Conservation (phyloP, 805 yeast genomes). For the Torulaspora franciscae region DNA sequence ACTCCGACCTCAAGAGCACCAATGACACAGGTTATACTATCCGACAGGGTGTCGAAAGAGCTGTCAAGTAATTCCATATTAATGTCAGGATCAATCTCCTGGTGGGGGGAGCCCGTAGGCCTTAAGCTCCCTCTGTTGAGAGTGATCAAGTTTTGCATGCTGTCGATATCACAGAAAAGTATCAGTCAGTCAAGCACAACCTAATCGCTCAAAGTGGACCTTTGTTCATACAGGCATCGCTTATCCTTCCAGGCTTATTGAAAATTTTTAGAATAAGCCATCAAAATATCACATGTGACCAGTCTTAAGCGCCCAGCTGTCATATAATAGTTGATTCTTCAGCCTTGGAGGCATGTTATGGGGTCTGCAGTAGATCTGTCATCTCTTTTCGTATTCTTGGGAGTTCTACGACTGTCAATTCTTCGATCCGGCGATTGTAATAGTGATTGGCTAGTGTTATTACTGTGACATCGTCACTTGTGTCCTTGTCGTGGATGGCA, state of each 20-base stretch:
- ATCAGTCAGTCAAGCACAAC: neutral
- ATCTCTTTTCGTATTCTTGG: constrained; percentile 23
- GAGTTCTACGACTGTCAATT: constrained; percentile 20
- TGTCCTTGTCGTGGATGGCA: constrained; percentile 13
- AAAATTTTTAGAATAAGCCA: constrained; percentile 6
- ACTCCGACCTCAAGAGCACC: constrained; percentile 50
- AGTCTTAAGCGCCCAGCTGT: neutral
- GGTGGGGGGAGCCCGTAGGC: constrained; percentile 20
- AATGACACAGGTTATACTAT: constrained; percentile 63
- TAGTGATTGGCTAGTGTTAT: constrained; percentile 30
- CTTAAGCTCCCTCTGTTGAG: constrained; percentile 32
- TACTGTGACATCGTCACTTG: constrained; percentile 16
- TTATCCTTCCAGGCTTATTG: neutral
- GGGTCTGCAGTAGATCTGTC: constrained; percentile 3
- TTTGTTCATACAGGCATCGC: constrained; percentile 1
- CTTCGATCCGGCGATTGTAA: constrained; percentile 23
- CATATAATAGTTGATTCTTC: neutral
- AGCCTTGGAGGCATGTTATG: neutral
- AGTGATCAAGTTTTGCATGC: constrained; percentile 35
- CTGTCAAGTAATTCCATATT: constrained; percentile 25
- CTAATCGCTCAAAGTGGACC: neutral
- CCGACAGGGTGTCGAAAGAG: constrained; percentile 68
- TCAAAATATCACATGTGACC: neutral
- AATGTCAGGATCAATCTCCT: constrained; percentile 14
- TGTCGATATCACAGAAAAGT: neutral